Evolutionary conservation across 441 rosid genomes (phyloP), one percentile per base, ranked within the genome.

Genomic region (Syzygium malaccense): DNA sequence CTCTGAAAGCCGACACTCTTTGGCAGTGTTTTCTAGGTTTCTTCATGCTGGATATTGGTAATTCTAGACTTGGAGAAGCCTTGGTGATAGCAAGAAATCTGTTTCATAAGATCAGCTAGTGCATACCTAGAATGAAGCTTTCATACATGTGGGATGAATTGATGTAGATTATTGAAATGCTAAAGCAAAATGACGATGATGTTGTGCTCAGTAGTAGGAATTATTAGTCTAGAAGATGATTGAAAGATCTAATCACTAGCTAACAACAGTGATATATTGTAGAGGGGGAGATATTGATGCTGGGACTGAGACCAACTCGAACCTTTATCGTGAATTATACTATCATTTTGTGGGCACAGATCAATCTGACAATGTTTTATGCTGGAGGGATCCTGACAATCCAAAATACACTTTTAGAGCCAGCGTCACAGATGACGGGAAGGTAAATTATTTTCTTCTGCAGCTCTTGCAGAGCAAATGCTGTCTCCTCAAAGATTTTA

Each of bases 221-320:
- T 37, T 71, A 20, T 37, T 37, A 37, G 83, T 15, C 83, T 41
- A 41, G 17, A 75, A 41, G 83, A 37, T 5, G 7, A 75, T 75
- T 23, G 28, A 37, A 71, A 75, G 17, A 75, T n/a, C n/a, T 20
- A 37, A 23, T 23, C 51, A 75, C 45, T 37, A 75, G 18, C 51
- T 23, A 37, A 75, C 33, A 17, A 23, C 78, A 86, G 32, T 79
- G 19, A 71, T 62, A 17, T 88, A 58, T 25, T 92, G 91, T 90
- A 98, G 99, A 90, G 96, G 95, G 87, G 99, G 96, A 90, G 98
- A 90, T 37, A 64, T 96, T 25, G 99, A 98, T 93, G 99, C 99
- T 86, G 99, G 99, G 18, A 98, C 97, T 4, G 99, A 97, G 95
- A 98, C 99, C 11, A 92, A 93, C 89, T 86, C 97, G 15, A 98